Evolutionary conservation across 306 rosid species (phyloP).

Genomic region (Chamaecrista fasciculata): DNA sequence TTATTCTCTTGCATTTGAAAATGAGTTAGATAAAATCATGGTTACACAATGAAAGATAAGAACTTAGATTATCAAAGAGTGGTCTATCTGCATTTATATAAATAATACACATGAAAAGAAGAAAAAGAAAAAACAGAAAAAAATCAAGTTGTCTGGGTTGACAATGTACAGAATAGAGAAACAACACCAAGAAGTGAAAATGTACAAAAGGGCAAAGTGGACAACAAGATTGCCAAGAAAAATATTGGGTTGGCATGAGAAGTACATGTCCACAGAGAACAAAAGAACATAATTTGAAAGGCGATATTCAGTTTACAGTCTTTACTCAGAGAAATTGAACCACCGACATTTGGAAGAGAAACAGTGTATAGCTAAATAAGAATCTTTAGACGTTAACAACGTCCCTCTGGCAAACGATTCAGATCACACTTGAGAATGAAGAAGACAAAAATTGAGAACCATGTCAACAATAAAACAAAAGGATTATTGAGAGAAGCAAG

Average conservation of each 20-base stretch:
- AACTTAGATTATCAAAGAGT: background rate
- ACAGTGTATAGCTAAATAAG: background rate
- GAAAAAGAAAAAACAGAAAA: background rate
- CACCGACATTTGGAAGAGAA: background rate
- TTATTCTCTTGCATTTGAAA: background rate
- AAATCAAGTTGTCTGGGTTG: background rate
- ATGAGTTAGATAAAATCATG: background rate
- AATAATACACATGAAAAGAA: background rate
- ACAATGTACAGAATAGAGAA: background rate
- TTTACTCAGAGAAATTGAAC: background rate
- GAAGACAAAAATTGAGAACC: background rate
- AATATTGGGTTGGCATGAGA: background rate
- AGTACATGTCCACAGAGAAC: background rate
- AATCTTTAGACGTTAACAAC: background rate
- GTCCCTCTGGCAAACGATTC: background rate
- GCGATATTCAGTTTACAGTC: background rate
- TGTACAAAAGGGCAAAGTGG: background rate
- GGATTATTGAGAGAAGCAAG: background rate
- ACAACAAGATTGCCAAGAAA: background rate
- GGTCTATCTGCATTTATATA: background rate
- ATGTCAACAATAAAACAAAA: background rate
- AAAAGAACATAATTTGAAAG: background rate
- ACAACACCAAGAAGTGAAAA: background rate
- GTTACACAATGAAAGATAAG: background rate
- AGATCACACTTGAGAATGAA: background rate